Base-by-base conservation (phyloP, 2,329 filamentous ascomycete species). In the Talaromyces sp. region DNA sequence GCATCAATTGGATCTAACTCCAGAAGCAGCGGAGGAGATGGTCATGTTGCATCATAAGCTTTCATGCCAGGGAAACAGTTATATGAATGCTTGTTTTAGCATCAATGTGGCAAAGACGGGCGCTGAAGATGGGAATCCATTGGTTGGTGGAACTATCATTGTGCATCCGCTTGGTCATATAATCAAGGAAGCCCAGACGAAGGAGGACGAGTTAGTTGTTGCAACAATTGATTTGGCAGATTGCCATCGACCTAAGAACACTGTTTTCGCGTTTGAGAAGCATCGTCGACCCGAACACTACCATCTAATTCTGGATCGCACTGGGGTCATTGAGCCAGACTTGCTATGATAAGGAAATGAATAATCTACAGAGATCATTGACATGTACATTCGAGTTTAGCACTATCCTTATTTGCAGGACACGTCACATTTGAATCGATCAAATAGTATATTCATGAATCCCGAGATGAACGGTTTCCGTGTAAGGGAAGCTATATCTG, bases 41-140 rank as follows among this genome's bases (percentile, higher is more conserved):
- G 82, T 83, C 0, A 73, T 84, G 9, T 84, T 84, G 70, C 83
- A 86, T 63, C 83, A 85, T 66, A 76, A 79, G 58, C 73, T 86
- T 22, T 82, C 9, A 0, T 64, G 62, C 27, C 62, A 64, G 35
- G 62, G 62, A 82, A 84, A 77, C 82, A 85, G 70, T 78, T 85
- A 85, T 69, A 83, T 83, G 71, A 84, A 86, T 68, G 79, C 80
- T 8, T 83, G 81, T 63, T 86, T 83, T 69, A 81, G 79, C 19
- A 79, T 86, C 63, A 79, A 78, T 47, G 78, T 81, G 2, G 83
- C 81, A 13, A 81, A 84, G 63, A 83, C 81, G 41, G 84, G 84
- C 3, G 67, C 80, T 6, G 84, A 85, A 68, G 83, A 85, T 69
- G 81, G 81, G n/a, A 78, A 80, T 66, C 81, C 56, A 1, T 64